phyloP scores from a whole-genome alignment of 352 stramenopile species.

The Aphanomyces invadans region DNA sequence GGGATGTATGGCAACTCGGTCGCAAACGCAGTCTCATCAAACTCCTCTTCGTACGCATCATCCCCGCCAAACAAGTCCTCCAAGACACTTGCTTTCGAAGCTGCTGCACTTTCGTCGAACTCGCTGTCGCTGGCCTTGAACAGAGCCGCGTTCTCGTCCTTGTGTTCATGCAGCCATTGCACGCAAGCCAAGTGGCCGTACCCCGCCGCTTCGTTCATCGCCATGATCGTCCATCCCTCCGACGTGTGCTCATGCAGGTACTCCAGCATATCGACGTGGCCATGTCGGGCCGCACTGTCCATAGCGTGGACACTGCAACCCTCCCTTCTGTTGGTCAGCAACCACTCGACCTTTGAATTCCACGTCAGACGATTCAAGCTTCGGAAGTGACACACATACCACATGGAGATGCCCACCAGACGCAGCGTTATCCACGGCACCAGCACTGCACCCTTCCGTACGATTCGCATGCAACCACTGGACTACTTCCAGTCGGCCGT shows the following conservation, averaged over 20 bases:
- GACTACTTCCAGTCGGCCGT: conserved; percentile 26
- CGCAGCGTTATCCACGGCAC: conserved; percentile 19
- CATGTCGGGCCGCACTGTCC: conserved; percentile 24
- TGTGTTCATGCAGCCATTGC: conserved; percentile 26
- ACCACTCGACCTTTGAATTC: conserved; percentile 15
- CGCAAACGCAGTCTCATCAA: conserved; percentile 7
- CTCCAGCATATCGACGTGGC: conserved; percentile 24
- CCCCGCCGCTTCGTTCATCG: conserved; percentile 22
- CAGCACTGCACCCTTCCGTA: conserved; percentile 19
- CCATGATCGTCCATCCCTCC: conserved; percentile 28
- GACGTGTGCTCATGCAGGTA: conserved; percentile 27
- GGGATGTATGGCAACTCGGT: conserved; percentile 21
- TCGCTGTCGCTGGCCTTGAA: conserved; percentile 3
- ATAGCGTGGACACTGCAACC: conserved; percentile 26
- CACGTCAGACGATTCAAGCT: not conserved
- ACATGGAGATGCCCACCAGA: conserved; percentile 17
- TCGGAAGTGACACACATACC: not conserved
- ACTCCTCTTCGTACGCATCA: conserved; percentile 19
- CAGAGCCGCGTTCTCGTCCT: conserved; percentile 24
- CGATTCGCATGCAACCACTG: conserved; percentile 29
- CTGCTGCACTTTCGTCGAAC: not conserved
- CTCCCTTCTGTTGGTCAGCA: conserved; percentile 12
- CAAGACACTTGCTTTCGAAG: not conserved
- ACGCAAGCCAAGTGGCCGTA: conserved; percentile 26
- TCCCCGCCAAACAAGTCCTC: conserved; percentile 24